Percentiles rank a stretch among this genome's conserved stretches.
Conservation (phyloP, 2,329 filamentous ascomycete genomes). For the Phialophora macrospora region DNA sequence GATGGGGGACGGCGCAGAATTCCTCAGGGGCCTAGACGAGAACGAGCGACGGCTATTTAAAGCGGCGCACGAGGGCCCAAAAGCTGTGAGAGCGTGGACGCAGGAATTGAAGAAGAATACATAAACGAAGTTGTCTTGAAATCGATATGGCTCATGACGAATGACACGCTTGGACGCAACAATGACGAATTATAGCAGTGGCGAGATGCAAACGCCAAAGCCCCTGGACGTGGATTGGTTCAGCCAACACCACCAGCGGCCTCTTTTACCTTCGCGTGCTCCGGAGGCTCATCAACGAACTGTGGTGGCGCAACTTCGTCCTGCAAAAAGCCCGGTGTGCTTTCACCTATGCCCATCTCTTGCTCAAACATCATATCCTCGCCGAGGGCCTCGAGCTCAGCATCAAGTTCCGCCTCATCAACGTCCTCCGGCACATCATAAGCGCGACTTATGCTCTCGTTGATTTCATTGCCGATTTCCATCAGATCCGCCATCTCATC, state of each 20-base stretch:
- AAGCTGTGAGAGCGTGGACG: conserved; percentile 47
- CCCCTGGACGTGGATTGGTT: not conserved
- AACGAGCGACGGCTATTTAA: conserved; percentile 80
- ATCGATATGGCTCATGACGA: not conserved
- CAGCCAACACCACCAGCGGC: conserved; percentile 48
- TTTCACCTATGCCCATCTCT: conserved; percentile 59
- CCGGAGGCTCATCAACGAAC: conserved; percentile 90
- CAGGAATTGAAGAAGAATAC: conserved; percentile 37
- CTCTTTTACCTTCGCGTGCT: conserved; percentile 74
- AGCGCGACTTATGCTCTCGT: conserved; percentile 86
- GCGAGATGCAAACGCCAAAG: not conserved
- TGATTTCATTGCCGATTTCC: conserved; percentile 95
- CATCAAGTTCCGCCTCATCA: conserved; percentile 93
- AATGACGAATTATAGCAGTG: not conserved
- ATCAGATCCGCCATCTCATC: conserved; percentile 99
- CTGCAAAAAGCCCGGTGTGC: conserved; percentile 81
- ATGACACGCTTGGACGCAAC: conserved; percentile 14
- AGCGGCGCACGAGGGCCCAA: conserved; percentile 74
- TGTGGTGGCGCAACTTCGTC: conserved; percentile 81
- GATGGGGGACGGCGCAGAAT: conserved; percentile 69
- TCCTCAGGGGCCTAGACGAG: conserved; percentile 86
- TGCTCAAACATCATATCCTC: conserved; percentile 90
- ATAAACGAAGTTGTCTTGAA: conserved; percentile 13
- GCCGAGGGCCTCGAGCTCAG: conserved; percentile 90
- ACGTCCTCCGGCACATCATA: conserved; percentile 98